Base-by-base conservation (phyloP, 768 basidiomycete genomes). In the Rhizopogon vesiculosus region DNA sequence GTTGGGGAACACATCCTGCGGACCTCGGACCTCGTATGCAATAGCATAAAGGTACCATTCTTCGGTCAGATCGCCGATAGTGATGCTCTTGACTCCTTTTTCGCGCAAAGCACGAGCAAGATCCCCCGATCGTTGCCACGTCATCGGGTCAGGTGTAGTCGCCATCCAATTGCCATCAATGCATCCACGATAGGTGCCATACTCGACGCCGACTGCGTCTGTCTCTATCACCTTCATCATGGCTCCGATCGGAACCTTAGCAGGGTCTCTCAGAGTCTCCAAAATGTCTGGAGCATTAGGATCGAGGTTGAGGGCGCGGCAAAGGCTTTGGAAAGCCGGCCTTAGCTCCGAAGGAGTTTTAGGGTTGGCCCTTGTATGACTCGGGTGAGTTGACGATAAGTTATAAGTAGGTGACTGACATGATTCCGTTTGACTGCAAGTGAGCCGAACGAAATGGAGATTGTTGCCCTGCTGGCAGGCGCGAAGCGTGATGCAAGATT, bases 21-120 rank as follows among this genome's bases (percentile, higher is more conserved):
- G 69, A 8, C 73, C 68, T 10, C 65, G 51, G 46, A 89, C 78
- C 0, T 83, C 80, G 64, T 88, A 82, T 4, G 86, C 81, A 60
- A 89, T 83, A 13, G 86, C 80, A 61, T 89, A 90, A 50, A 89
- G 76, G 65, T 83, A 87, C 87, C 88, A 90, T 66, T 91, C 88
- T 61, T 90, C 86, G 15, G 73, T 76, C 49, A 89, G 74, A 53
- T 88, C 85, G 8, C 89, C 89, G n/a, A 86, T 69, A 49, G 84
- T 72, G 55, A 91, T 72, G 62, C 78, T 81, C 41, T 72, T 76
- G 44, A 89, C 75, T 2, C 89, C 87, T 18, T 80, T 83, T 18
- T 73, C 78, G 44, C 64, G 68, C 12, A 90, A 75, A 1, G 73
- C 78, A 9, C 68, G 68, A 0, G 85, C 84, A 51, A 92, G 74